A percentile compares a stretch with the other conserved stretches of the same genome.
phyloP scores from a whole-genome alignment of 1,139 yeast genomes.

The Magnusiomyces sp. region DNA sequence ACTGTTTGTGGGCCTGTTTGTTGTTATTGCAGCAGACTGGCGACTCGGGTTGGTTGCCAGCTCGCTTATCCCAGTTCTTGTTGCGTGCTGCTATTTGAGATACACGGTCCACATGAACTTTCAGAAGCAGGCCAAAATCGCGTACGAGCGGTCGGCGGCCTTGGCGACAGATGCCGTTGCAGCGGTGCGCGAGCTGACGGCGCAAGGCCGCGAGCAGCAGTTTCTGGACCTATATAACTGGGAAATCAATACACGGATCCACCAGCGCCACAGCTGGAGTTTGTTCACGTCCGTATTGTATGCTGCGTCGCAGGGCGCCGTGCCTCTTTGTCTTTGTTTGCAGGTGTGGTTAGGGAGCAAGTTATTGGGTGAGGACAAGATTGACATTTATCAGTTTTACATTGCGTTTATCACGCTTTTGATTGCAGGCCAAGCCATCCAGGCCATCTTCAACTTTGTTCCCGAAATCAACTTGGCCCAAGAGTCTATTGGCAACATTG shows the following conservation, averaged over 20 bases:
- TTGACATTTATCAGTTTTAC: slow-evolving; percentile 28
- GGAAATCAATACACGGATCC: slow-evolving; percentile 28
- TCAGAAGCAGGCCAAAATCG: slow-evolving; percentile 42
- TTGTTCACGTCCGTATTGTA: slow-evolving; percentile 28
- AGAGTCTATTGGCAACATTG: slow-evolving; percentile 66
- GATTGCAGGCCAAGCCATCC: slow-evolving; percentile 78
- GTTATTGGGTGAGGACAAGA: slow-evolving; percentile 24
- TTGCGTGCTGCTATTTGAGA: slow-evolving; percentile 68
- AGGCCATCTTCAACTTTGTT: slow-evolving; percentile 82
- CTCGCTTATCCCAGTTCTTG: slow-evolving; percentile 50
- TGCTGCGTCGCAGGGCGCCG: slow-evolving; percentile 31
- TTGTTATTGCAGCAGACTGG: slow-evolving; percentile 62
- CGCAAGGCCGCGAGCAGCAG: slow-evolving; percentile 32
- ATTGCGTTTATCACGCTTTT: slow-evolving; percentile 45
- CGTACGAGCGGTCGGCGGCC: slow-evolving; percentile 33
- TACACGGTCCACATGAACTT: slow-evolving; percentile 70
- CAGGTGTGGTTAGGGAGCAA: slow-evolving; percentile 36
- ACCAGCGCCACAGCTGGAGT: slow-evolving; percentile 23
- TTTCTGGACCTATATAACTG: slow-evolving; percentile 25
- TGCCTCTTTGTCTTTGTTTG: slow-evolving; percentile 33
- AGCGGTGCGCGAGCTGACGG: slow-evolving; percentile 33
- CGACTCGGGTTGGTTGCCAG: slow-evolving; percentile 57
- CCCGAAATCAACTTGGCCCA: slow-evolving; percentile 49
- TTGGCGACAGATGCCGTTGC: slow-evolving; percentile 32
- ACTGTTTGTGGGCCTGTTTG: slow-evolving; percentile 61